Base-by-base conservation (phyloP, 2,329 filamentous ascomycete species). In the Alternaria sp. region DNA sequence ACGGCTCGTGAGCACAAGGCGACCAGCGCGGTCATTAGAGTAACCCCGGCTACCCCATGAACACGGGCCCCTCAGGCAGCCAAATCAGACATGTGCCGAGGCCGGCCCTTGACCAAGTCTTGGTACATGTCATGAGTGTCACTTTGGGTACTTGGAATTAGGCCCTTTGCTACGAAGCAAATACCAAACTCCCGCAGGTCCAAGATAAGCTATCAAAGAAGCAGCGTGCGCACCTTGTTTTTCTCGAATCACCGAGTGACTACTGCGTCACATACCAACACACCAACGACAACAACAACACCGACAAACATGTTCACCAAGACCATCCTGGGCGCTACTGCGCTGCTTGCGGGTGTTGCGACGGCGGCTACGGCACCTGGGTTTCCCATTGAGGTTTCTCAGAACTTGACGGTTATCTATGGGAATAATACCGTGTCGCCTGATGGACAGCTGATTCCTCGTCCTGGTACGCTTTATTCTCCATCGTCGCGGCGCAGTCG, bases 371-470 rank as follows among this genome's bases (percentile, higher is more conserved):
- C 65, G 1, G 72, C 70, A 29, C 74, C 74, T 7, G 71, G 70
- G n/a, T 75, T 76, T 42, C 70, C 73, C 5, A 46, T 75, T 9
- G 42, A 56, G 50, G 66, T 59, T 7, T 53, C 49, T n/a, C 10
- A 54, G 8, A 40, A 56, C 21, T 54, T 78, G 21, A 64, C 60
- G 6, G 63, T 77, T 4, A 62, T 61, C 3, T 77, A 69, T 65
- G 73, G 69, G n/a, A 66, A 63, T 34, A 76, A 75, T 46, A 67
- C 64, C 26, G 67, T 77, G 3, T 69, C 66, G 49, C 73, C 73
- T n/a, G 58, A 70, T 11, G 75, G 75, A 40, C 71, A 77, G 46
- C 50, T 70, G 33, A 66, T 77, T 29, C 70, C 75, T 6, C 66
- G 73, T 36, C 54, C 65, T 57, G 71, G 75, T 77, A 56, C n/a